phyloP scores from a whole-genome alignment of 1,284 basidiomycete species.

The Boletus holoroseus region DNA sequence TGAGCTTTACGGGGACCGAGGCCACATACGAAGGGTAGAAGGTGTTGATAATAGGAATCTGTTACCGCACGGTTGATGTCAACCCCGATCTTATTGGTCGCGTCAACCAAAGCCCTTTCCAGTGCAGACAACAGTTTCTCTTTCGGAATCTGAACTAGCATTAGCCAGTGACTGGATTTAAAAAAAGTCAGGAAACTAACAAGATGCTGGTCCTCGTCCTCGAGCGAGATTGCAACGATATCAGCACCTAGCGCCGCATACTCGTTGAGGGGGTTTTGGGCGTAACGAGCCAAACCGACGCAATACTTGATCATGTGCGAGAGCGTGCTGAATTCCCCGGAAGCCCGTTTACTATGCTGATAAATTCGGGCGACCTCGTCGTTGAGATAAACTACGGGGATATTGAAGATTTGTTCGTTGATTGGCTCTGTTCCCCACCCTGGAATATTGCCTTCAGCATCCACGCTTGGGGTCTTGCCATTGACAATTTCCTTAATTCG shows the following conservation, averaged over 20 bases:
- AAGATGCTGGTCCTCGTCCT: conserved; percentile 83
- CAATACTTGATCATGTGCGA: conserved; percentile 88
- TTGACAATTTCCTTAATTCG: conserved; percentile 54
- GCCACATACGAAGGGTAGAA: conserved; percentile 89
- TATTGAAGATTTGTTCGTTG: conserved; percentile 46
- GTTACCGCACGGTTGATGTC: conserved; percentile 91
- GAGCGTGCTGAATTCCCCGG: conserved; percentile 80
- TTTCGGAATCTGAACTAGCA: conserved; percentile 57
- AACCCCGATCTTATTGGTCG: conserved; percentile 89
- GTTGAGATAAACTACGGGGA: conserved; percentile 78
- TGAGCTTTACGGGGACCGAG: conserved; percentile 95
- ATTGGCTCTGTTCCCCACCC: conserved; percentile 34
- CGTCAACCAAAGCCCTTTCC: conserved; percentile 85
- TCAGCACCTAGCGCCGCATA: conserved; percentile 83
- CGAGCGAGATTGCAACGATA: conserved; percentile 74
- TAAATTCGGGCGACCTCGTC: conserved; percentile 95
- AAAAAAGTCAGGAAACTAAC: conserved; percentile 41
- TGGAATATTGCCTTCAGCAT: conserved; percentile 24
- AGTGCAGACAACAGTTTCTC: conserved; percentile 82
- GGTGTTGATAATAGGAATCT: conserved; percentile 81
- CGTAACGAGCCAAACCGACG: conserved; percentile 88
- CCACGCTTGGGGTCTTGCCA: conserved; percentile 23
- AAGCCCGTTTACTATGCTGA: conserved; percentile 84
- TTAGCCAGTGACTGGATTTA: conserved; percentile 12
- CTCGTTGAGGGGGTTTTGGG: conserved; percentile 92